phyloP scores from a whole-genome alignment of 192 early-diverging fungal species.

The Obelidium mucronatum region DNA sequence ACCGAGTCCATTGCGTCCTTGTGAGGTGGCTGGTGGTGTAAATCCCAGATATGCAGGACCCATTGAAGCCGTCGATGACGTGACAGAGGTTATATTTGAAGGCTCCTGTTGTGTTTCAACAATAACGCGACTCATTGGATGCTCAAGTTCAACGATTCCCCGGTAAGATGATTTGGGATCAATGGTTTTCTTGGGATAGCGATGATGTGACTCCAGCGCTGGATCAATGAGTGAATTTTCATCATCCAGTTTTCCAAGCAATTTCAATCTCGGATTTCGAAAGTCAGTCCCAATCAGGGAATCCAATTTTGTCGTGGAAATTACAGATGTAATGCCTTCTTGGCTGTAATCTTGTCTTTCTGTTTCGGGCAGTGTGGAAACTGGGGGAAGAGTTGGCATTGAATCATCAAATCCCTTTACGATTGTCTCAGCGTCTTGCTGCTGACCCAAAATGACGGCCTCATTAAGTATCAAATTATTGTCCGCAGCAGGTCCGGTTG shows the following conservation, averaged over 20 bases:
- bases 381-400: no score
- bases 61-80: conserved; percentile 12
- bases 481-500: no score
- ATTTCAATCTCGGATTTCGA: neutral
- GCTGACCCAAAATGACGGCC: no score
- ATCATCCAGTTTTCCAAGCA: conserved; percentile 6
- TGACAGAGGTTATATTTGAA: neutral
- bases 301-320: neutral
- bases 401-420: no score
- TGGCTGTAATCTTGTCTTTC: no score
- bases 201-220: neutral
- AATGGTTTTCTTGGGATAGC: neutral
- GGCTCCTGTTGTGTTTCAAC: neutral
- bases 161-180: neutral
- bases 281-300: neutral
- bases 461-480: no score
- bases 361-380: no score
- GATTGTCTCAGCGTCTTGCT: no score
- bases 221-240: neutral
- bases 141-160: neutral
- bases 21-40: conserved; percentile 7
- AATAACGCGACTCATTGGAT: neutral
- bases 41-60: conserved; percentile 24
- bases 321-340: neutral
- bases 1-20: neutral